These are phyloP conservation scores for Metarhizium album DNA, from an alignment of 2,329 filamentous ascomycete species.

Conservation along the genomic window DNA sequence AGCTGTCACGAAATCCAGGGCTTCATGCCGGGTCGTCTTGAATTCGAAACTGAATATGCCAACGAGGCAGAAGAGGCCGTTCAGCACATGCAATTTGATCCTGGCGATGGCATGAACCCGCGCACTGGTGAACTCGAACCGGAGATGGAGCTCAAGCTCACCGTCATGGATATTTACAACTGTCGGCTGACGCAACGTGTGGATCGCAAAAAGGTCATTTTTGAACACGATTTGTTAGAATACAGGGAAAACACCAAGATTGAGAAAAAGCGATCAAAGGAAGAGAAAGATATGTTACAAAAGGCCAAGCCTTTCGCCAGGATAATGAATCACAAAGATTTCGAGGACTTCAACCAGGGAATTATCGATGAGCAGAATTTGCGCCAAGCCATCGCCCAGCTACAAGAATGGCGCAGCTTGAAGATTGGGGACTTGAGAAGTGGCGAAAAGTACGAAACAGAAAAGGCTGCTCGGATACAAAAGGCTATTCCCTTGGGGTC, in stretches of 20 bases:
- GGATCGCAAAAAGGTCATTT: slow-evolving; percentile 91
- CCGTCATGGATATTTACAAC: slow-evolving; percentile 98
- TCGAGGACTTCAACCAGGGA: slow-evolving; percentile 73
- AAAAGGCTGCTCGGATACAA: slow-evolving; percentile 69
- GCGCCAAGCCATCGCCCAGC: slow-evolving; percentile 74
- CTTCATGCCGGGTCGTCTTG: slow-evolving; percentile 93
- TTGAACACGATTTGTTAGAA: slow-evolving; percentile 87
- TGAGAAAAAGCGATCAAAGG: slow-evolving; percentile 93
- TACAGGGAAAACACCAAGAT: slow-evolving; percentile 82
- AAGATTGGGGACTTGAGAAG: slow-evolving; percentile 74
- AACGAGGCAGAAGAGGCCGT: slow-evolving; percentile 98
- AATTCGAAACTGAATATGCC: slow-evolving; percentile 95
- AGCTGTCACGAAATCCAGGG: slow-evolving; percentile 97
- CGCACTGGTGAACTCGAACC: slow-evolving; percentile 78
- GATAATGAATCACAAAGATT: slow-evolving; percentile 93
- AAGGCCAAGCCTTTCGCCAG: slow-evolving; percentile 93
- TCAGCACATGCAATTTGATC: slow-evolving; percentile 96
- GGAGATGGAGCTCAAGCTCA: slow-evolving; percentile 95
- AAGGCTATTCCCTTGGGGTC: slow-evolving; percentile 62
- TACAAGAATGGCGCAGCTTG: slow-evolving; percentile 87
- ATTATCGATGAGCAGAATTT: slow-evolving; percentile 86
- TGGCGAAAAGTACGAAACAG: slow-evolving; percentile 85
- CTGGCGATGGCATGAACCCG: slow-evolving; percentile 83
- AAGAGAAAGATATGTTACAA: slow-evolving; percentile 82
- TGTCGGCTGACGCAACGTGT: slow-evolving; percentile 79